Conservation (phyloP, 176 grass and related monocot species). For the Thinopyrum elongatum region DNA sequence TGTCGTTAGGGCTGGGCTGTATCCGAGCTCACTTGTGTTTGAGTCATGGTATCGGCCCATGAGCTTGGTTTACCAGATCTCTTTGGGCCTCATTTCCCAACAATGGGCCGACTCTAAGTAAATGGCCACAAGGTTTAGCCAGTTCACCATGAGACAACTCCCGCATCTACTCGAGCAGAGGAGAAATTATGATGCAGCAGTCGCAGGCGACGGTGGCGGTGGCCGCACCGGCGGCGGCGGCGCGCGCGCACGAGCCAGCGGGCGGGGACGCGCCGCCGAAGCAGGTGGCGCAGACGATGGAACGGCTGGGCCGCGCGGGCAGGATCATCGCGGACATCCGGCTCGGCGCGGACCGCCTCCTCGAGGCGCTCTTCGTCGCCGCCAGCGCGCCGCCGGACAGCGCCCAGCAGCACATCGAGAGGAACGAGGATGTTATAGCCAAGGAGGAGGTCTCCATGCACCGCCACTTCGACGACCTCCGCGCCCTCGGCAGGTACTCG, state of each 20-base stretch:
- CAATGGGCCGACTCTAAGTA: background rate
- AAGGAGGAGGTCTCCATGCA: slow-evolving; percentile 79
- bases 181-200: slow-evolving; percentile 38
- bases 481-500: slow-evolving; percentile 58
- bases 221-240: background rate
- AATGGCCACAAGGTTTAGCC: background rate
- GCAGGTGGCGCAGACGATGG: slow-evolving; percentile 97
- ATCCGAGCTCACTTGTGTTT: background rate
- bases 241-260: background rate
- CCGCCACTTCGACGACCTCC: slow-evolving; percentile 86
- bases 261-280: slow-evolving; percentile 80
- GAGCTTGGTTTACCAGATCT: background rate
- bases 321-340: slow-evolving; percentile 90
- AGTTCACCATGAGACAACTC: background rate
- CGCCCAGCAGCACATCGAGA: slow-evolving; percentile 35
- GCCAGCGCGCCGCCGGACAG: slow-evolving; percentile 38
- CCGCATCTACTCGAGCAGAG: background rate
- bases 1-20: background rate
- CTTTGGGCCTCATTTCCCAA: background rate
- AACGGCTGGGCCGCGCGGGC: slow-evolving; percentile 64
- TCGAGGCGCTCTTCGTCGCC: slow-evolving; percentile 78
- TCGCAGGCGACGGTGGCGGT: slow-evolving; percentile 9
- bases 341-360: slow-evolving; percentile 77
- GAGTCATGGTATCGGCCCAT: background rate
- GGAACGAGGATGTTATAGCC: slow-evolving; percentile 28